Evolutionary conservation across 1,139 yeast species (phyloP).

Genomic region (Wickerhamomyces sp.): DNA sequence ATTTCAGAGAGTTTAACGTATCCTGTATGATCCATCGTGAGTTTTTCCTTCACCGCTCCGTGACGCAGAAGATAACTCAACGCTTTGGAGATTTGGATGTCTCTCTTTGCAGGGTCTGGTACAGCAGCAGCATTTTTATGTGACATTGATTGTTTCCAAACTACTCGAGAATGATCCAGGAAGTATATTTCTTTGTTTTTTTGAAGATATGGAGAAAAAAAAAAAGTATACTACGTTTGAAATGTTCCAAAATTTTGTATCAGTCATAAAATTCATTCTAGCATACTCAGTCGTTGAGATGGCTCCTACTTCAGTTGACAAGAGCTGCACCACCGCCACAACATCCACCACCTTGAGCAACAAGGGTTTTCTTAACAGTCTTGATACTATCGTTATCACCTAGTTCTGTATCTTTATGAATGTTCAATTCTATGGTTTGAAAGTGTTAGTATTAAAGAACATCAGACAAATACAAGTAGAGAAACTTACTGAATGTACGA

Average conservation of each 20-base stretch:
- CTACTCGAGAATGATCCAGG: too few relatives aligned
- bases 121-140: too few relatives aligned
- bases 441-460: not conserved
- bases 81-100: slow-evolving; percentile 60
- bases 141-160: too few relatives aligned
- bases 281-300: too few relatives aligned
- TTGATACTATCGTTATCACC: slow-evolving; percentile 78
- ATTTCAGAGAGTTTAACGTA: slow-evolving; percentile 51
- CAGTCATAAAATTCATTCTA: too few relatives aligned
- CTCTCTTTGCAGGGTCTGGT: slow-evolving; percentile 33
- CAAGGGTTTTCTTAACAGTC: slow-evolving; percentile 29
- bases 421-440: slow-evolving; percentile 40
- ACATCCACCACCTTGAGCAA: slow-evolving; percentile 36
- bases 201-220: too few relatives aligned
- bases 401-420: slow-evolving; percentile 78
- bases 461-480: too few relatives aligned
- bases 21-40: slow-evolving; percentile 64
- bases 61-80: slow-evolving; percentile 78
- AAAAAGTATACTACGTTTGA: too few relatives aligned
- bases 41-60: slow-evolving; percentile 68
- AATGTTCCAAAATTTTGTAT: too few relatives aligned
- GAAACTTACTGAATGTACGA: slow-evolving; percentile 22
- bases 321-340: slow-evolving; percentile 37
- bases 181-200: too few relatives aligned
- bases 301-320: slow-evolving; percentile 6